Conservation (phyloP, 2,329 filamentous ascomycete genomes). For the Emergomyces orientalis region DNA sequence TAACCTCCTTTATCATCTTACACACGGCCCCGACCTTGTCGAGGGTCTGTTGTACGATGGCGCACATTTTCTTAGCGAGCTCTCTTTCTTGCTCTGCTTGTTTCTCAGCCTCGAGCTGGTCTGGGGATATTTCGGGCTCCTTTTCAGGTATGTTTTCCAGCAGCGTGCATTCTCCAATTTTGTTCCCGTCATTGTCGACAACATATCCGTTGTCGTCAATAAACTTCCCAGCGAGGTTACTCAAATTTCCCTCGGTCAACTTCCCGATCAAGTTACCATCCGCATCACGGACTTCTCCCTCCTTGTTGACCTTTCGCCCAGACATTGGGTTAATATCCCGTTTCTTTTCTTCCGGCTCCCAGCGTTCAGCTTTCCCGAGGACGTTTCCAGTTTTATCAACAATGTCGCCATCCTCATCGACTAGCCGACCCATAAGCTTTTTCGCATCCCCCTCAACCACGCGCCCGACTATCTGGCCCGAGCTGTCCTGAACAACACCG, state of each 20-base stretch:
- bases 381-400: constrained; percentile 58
- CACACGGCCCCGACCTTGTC: constrained; percentile 77
- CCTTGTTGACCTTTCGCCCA: constrained; percentile 43
- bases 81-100: constrained; percentile 60
- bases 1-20: constrained; percentile 72
- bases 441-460: constrained; percentile 56
- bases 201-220: constrained; percentile 46
- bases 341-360: constrained; percentile 51
- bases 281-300: constrained; percentile 40
- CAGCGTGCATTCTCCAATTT: constrained; percentile 54
- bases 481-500: constrained; percentile 45
- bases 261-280: constrained; percentile 40
- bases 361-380: constrained; percentile 59
- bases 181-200: constrained; percentile 52
- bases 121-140: constrained; percentile 27
- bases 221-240: constrained; percentile 34
- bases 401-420: constrained; percentile 61
- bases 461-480: constrained; percentile 48
- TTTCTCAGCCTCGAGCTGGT: constrained; percentile 47
- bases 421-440: constrained; percentile 54
- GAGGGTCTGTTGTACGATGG: constrained; percentile 65
- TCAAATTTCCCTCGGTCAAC: constrained; percentile 37
- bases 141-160: constrained; percentile 45
- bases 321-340: constrained; percentile 53
- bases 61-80: constrained; percentile 65